A percentile compares a stretch with the other conserved stretches of the same genome.
These are phyloP conservation scores for Ogataea ganodermae DNA, from an alignment of 805 yeast species.

Conservation along the genomic window DNA sequence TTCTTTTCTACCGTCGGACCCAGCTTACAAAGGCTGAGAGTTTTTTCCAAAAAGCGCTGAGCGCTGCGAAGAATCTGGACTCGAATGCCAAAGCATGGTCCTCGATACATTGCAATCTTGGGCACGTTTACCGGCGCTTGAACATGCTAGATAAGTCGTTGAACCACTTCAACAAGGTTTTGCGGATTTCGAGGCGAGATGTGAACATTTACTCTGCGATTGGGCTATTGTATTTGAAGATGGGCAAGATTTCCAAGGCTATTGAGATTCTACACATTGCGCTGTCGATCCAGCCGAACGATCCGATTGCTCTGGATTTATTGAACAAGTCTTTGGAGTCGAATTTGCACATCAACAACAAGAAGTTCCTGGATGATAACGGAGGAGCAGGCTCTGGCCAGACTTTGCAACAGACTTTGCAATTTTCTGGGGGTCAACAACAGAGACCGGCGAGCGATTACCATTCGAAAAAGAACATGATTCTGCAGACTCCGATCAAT, in stretches of 20 bases:
- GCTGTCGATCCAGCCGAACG: slow-evolving; percentile 73
- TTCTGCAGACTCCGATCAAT: slow-evolving; percentile 25
- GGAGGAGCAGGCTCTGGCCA: slow-evolving; percentile 10
- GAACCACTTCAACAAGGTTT: slow-evolving; percentile 73
- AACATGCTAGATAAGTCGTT: slow-evolving; percentile 66
- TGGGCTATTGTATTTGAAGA: slow-evolving; percentile 77
- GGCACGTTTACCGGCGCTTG: slow-evolving; percentile 79
- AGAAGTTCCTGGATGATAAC: slow-evolving; percentile 23
- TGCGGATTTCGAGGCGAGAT: slow-evolving; percentile 68
- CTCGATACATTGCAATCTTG: slow-evolving; percentile 82
- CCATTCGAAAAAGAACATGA: slow-evolving; percentile 8
- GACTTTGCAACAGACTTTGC: not conserved
- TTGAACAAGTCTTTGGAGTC: slow-evolving; percentile 75
- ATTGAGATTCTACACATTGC: slow-evolving; percentile 80
- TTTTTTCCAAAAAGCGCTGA: slow-evolving; percentile 68
- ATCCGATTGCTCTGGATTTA: slow-evolving; percentile 82
- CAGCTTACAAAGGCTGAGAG: slow-evolving; percentile 69
- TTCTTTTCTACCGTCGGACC: slow-evolving; percentile 76
- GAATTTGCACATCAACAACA: slow-evolving; percentile 39
- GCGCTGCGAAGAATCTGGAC: slow-evolving; percentile 65
- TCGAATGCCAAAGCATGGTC: slow-evolving; percentile 83
- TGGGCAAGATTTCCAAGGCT: slow-evolving; percentile 64
- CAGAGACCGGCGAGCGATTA: slow-evolving; percentile 1
- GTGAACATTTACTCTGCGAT: slow-evolving; percentile 76
- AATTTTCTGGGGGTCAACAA: not conserved